These are phyloP conservation scores for Myxozyma monticola DNA, from an alignment of 805 yeast genomes.

Conservation along the genomic window DNA sequence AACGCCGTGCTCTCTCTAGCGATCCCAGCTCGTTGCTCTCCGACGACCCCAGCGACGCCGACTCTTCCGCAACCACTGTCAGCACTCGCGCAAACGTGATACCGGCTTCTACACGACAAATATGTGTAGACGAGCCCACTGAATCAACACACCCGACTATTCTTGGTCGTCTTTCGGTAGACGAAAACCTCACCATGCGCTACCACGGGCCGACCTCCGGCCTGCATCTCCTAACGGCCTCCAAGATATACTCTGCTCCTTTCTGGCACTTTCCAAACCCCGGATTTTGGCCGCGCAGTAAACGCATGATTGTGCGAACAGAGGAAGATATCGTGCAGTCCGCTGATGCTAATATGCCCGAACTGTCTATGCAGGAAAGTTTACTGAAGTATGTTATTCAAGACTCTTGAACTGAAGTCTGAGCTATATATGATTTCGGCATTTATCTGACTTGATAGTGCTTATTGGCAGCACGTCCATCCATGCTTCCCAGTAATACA, in stretches of 20 bases:
- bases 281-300: conserved; percentile 6
- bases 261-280: conserved; percentile 10
- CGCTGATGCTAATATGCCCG: neutral
- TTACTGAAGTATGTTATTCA: neutral
- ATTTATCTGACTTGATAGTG: neutral
- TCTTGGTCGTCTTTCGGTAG: conserved; percentile 1
- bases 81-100: too few species aligned
- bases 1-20: neutral
- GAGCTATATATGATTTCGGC: neutral
- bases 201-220: conserved; percentile 7
- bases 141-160: neutral
- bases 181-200: conserved; percentile 6
- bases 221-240: neutral
- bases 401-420: too few species aligned
- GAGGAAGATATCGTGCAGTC: conserved; percentile 3
- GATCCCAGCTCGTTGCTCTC: neutral
- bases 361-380: neutral
- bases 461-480: conserved; percentile 3
- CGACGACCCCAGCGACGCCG: neutral
- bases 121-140: too few species aligned
- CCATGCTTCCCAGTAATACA: conserved; percentile 5
- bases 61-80: neutral
- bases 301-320: conserved; percentile 5
- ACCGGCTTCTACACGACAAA: too few species aligned
- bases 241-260: conserved; percentile 2